These are phyloP conservation scores for Rhizomucor pusillus DNA, from an alignment of 371 early-diverging fungal genomes.

Conservation along the genomic window DNA sequence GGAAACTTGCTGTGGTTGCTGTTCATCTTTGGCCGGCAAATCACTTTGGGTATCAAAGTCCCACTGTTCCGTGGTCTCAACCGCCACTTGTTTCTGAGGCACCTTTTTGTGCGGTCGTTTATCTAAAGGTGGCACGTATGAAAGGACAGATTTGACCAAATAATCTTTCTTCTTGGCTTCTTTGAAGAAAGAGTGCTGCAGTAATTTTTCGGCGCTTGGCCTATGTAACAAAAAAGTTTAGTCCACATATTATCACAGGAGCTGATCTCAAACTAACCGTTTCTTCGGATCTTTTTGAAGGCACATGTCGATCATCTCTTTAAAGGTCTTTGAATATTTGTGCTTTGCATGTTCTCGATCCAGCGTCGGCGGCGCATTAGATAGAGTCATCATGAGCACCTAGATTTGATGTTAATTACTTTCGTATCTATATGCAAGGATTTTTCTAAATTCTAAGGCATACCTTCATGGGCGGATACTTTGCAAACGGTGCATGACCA, in stretches of 20 bases:
- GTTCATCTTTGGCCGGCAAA: conserved; percentile 28
- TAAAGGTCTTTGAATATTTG: conserved; percentile 74
- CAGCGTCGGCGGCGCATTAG: conserved; percentile 85
- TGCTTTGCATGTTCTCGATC: conserved; percentile 73
- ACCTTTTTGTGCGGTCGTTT: conserved; percentile 50
- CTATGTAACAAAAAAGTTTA: conserved; percentile 65
- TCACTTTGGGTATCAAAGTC: conserved; percentile 37
- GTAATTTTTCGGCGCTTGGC: conserved; percentile 76
- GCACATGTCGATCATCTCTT: conserved; percentile 85
- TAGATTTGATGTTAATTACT: conserved; percentile 46
- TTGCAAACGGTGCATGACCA: conserved; percentile 90
- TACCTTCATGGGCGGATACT: conserved; percentile 84
- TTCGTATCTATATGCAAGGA: neutral
- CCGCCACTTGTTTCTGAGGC: conserved; percentile 31
- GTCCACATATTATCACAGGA: conserved; percentile 55
- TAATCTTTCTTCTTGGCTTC: conserved; percentile 72
- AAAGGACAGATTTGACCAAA: conserved; percentile 57
- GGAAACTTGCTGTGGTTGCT: conserved; percentile 73
- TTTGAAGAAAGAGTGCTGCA: conserved; percentile 80
- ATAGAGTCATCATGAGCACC: conserved; percentile 89
- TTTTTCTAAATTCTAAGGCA: neutral
- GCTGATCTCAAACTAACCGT: conserved; percentile 40
- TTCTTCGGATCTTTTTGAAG: conserved; percentile 78
- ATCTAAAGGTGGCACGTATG: conserved; percentile 69
- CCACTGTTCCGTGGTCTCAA: conserved; percentile 41